Conservation (phyloP, 768 basidiomycete species). For the Amanita rubescens region DNA sequence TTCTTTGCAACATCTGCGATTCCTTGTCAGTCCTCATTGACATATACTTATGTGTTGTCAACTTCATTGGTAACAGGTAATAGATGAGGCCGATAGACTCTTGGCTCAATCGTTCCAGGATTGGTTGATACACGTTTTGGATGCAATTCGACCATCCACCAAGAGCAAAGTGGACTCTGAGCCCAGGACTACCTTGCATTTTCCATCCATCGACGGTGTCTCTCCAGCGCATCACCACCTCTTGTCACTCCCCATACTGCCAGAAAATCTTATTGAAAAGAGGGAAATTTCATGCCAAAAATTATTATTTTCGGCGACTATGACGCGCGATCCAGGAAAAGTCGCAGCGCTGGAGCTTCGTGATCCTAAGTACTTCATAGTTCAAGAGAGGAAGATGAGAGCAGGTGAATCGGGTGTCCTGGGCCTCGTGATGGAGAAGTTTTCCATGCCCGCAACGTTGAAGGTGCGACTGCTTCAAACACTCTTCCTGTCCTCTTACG, state of each 20-base stretch:
- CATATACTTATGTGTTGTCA: not conserved
- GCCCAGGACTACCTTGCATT: not conserved
- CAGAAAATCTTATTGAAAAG: conserved; percentile 49
- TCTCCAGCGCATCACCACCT: conserved; percentile 52
- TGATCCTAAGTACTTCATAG: conserved; percentile 83
- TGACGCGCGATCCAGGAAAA: conserved; percentile 91
- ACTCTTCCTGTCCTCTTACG: not conserved
- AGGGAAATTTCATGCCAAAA: conserved; percentile 79
- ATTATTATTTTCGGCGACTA: conserved; percentile 91
- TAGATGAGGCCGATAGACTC: conserved; percentile 97
- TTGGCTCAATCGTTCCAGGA: conserved; percentile 94
- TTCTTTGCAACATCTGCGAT: conserved; percentile 91
- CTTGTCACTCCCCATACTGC: conserved; percentile 30
- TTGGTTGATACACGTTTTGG: conserved; percentile 81
- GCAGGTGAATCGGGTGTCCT: conserved; percentile 31
- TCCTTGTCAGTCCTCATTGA: conserved; percentile 53
- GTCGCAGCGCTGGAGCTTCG: conserved; percentile 74
- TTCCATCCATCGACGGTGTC: conserved; percentile 43
- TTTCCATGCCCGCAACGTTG: conserved; percentile 75
- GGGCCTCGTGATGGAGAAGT: conserved; percentile 63
- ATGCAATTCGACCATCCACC: conserved; percentile 49
- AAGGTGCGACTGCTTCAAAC: conserved; percentile 36
- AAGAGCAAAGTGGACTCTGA: not conserved
- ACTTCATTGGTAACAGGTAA: conserved; percentile 47
- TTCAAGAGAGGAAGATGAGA: conserved; percentile 45